Conservation (phyloP, 139 green algal genomes). For the Coelastrella sp. region DNA sequence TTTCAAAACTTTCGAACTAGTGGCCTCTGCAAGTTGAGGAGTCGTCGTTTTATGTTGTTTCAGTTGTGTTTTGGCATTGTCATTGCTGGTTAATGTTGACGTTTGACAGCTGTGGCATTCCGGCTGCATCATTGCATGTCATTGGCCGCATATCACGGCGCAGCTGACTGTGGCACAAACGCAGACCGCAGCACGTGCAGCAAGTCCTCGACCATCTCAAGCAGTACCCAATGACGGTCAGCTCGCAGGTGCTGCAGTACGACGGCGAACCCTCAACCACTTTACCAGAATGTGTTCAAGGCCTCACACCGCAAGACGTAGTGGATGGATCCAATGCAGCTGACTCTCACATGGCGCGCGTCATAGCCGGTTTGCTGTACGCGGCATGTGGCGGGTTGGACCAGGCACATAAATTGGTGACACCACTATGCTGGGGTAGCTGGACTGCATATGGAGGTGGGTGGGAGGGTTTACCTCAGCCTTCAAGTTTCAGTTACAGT, state of each 20-base stretch:
- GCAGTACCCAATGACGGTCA: conserved; percentile 35
- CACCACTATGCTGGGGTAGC: conserved; percentile 57
- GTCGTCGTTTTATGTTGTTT: too few species aligned
- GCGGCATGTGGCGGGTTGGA: conserved; percentile 51
- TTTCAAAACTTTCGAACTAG: too few species aligned
- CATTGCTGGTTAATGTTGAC: too few species aligned
- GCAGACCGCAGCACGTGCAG: conserved; percentile 18
- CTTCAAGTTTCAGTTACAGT: too few species aligned
- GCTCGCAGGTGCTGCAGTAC: conserved; percentile 40
- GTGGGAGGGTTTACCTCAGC: too few species aligned
- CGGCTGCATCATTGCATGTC: too few species aligned
- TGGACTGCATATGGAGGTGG: conserved; percentile 50
- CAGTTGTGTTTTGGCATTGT: too few species aligned
- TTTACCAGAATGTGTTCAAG: conserved; percentile 44
- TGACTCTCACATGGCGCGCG: conserved; percentile 4
- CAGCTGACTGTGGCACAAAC: conserved; percentile 5
- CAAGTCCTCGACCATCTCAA: conserved; percentile 32
- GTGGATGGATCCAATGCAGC: background rate
- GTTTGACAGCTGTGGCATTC: too few species aligned
- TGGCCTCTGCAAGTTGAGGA: too few species aligned
- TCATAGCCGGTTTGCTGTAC: conserved; percentile 39
- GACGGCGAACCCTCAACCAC: conserved; percentile 31
- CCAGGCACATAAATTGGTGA: conserved; percentile 59
- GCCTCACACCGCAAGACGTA: conserved; percentile 49
- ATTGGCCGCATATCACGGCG: too few species aligned